Conservation (phyloP, 2,329 filamentous ascomycete species). For the Aspergillus quadrilineatus region DNA sequence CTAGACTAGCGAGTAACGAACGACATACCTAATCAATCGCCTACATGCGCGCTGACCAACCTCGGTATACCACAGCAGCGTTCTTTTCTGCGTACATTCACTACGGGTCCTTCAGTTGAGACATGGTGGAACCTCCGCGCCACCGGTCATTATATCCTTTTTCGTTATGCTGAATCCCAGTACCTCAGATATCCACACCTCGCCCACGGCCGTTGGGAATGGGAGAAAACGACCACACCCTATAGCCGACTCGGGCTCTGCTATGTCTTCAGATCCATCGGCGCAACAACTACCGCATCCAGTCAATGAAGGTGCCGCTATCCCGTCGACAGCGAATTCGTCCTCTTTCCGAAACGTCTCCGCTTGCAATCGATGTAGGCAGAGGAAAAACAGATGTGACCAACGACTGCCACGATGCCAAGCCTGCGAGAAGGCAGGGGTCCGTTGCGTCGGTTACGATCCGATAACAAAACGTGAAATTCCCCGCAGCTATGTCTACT, state of each 20-base stretch:
- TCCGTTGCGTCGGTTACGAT: constrained; percentile 92
- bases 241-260: constrained; percentile 28
- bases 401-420: constrained; percentile 88
- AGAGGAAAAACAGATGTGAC: constrained; percentile 93
- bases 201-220: constrained; percentile 34
- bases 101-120: constrained; percentile 26
- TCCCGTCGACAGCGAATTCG: constrained; percentile 31
- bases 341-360: constrained; percentile 78
- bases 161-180: constrained; percentile 36
- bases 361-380: constrained; percentile 87
- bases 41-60: constrained; percentile 33
- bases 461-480: constrained; percentile 96
- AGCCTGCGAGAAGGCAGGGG: constrained; percentile 87
- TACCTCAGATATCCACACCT: constrained; percentile 25
- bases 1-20: neutral
- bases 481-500: constrained; percentile 88
- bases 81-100: constrained; percentile 13
- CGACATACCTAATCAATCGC: constrained; percentile 11
- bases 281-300: constrained; percentile 21
- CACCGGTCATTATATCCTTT: constrained; percentile 23
- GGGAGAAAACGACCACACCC: constrained; percentile 40
- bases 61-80: constrained; percentile 11
- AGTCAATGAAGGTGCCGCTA: constrained; percentile 19
- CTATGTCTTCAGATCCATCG: constrained; percentile 20
- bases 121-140: constrained; percentile 33